phyloP scores from a whole-genome alignment of 352 stramenopile genomes.

The Globisporangium splendens region DNA sequence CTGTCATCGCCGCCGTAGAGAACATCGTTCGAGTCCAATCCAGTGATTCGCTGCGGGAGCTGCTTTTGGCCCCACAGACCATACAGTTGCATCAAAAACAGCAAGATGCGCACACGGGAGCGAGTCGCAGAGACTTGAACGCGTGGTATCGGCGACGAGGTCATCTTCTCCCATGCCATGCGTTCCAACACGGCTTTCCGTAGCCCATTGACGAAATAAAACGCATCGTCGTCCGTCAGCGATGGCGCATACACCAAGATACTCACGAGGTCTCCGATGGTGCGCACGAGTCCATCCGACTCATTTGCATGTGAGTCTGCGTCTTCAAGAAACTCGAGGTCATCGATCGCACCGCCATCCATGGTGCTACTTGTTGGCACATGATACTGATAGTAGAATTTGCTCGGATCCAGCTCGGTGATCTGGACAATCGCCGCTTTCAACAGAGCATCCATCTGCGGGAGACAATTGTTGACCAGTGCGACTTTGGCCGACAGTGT shows the following conservation, averaged over 20 bases:
- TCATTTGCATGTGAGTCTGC: neutral
- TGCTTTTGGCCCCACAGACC: conserved; percentile 53
- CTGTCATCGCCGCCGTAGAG: conserved; percentile 65
- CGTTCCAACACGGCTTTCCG: conserved; percentile 66
- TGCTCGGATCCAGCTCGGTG: conserved; percentile 49
- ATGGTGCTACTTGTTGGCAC: neutral
- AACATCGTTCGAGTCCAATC: conserved; percentile 84
- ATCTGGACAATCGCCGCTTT: conserved; percentile 79
- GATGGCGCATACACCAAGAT: conserved; percentile 78
- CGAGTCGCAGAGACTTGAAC: conserved; percentile 12
- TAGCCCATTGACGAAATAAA: conserved; percentile 84
- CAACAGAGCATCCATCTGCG: conserved; percentile 84
- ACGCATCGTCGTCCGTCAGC: conserved; percentile 72
- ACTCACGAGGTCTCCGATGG: conserved; percentile 48
- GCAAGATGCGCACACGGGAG: conserved; percentile 31
- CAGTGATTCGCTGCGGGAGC: conserved; percentile 28
- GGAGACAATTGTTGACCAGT: conserved; percentile 66
- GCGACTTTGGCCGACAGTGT: conserved; percentile 62
- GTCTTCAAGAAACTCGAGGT: conserved; percentile 1
- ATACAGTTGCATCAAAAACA: conserved; percentile 54
- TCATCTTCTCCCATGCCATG: conserved; percentile 22
- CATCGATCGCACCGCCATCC: conserved; percentile 2
- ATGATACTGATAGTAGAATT: neutral
- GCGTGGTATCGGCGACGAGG: conserved; percentile 1
- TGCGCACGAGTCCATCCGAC: conserved; percentile 19